Percentiles rank a stretch among this genome's conserved stretches.
Conservation (phyloP, 192 early-diverging fungal species). For the Entomortierella lignicola region DNA sequence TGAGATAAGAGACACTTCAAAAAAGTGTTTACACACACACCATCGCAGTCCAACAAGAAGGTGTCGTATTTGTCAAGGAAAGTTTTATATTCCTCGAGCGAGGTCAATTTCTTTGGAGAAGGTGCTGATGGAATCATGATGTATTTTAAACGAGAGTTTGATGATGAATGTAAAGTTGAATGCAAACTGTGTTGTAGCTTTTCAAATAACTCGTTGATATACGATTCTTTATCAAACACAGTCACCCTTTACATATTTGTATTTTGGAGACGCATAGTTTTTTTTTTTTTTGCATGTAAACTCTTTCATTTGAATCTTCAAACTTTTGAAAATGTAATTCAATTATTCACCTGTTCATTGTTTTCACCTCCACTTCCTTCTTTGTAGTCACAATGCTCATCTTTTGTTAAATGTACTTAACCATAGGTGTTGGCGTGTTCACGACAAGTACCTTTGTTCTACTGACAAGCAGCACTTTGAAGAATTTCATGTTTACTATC, state of each 20-base stretch:
- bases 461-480: conserved; percentile 46
- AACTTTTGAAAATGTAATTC: no score
- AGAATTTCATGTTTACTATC: conserved; percentile 52
- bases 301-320: no score
- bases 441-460: conserved; percentile 53
- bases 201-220: no score
- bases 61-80: conserved; percentile 90
- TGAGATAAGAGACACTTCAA: neutral
- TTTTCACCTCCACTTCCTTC: neutral
- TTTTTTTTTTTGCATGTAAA: no score
- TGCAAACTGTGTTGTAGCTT: no score
- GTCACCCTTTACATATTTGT: no score
- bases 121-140: conserved; percentile 8
- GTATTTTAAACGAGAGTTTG: neutral
- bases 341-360: neutral
- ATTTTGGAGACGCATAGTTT: no score
- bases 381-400: neutral
- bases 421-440: conserved; percentile 50
- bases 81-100: conserved; percentile 60
- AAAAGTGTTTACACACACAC: conserved; percentile 49
- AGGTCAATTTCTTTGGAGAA: conserved; percentile 53
- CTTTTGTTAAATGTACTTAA: neutral
- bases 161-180: neutral
- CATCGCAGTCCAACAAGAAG: conserved; percentile 98
- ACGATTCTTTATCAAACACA: no score